A percentile compares a stretch with the other conserved stretches of the same genome.
phyloP scores from a whole-genome alignment of 2,329 filamentous ascomycete genomes.

The Alternaria consortialis region DNA sequence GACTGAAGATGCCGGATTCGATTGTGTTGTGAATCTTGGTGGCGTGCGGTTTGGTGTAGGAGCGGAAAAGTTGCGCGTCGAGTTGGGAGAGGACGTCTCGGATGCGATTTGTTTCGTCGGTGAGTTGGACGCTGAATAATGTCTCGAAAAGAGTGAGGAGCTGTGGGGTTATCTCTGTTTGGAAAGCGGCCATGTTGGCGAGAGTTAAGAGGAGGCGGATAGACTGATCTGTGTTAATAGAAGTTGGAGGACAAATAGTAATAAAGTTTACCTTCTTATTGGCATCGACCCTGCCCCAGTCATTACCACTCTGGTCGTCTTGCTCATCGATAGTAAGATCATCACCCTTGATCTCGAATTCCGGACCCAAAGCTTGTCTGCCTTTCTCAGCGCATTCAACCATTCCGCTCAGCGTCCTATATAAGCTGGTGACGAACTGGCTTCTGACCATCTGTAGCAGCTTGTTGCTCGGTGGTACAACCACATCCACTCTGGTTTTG shows the following conservation, averaged over 20 bases:
- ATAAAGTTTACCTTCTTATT: slow-evolving; percentile 43
- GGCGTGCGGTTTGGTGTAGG: slow-evolving; percentile 77
- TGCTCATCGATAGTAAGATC: slow-evolving; percentile 53
- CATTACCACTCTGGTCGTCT: slow-evolving; percentile 33
- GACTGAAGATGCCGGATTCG: slow-evolving; percentile 72
- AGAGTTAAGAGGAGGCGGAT: slow-evolving; percentile 93
- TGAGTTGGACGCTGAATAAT: slow-evolving; percentile 91
- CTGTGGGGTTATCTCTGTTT: slow-evolving; percentile 81
- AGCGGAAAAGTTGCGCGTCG: slow-evolving; percentile 87
- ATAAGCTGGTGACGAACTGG: slow-evolving; percentile 92
- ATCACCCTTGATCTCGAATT: slow-evolving; percentile 63
- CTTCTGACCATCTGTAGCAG: slow-evolving; percentile 88
- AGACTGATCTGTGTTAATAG: slow-evolving; percentile 64
- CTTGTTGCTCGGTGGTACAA: slow-evolving; percentile 85
- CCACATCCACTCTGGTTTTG: slow-evolving; percentile 80
- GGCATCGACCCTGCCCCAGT: slow-evolving; percentile 47
- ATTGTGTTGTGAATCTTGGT: slow-evolving; percentile 71
- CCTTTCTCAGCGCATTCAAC: slow-evolving; percentile 92
- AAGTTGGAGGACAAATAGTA: background rate
- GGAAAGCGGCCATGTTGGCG: slow-evolving; percentile 87
- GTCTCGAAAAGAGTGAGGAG: slow-evolving; percentile 94
- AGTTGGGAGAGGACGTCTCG: slow-evolving; percentile 91
- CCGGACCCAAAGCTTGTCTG: slow-evolving; percentile 67
- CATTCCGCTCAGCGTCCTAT: slow-evolving; percentile 93
- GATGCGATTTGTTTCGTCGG: slow-evolving; percentile 91